A percentile compares a stretch with the other conserved stretches of the same genome.
Evolutionary conservation across 352 stramenopile genomes (phyloP).

Genomic region (Albugo laibachii): DNA sequence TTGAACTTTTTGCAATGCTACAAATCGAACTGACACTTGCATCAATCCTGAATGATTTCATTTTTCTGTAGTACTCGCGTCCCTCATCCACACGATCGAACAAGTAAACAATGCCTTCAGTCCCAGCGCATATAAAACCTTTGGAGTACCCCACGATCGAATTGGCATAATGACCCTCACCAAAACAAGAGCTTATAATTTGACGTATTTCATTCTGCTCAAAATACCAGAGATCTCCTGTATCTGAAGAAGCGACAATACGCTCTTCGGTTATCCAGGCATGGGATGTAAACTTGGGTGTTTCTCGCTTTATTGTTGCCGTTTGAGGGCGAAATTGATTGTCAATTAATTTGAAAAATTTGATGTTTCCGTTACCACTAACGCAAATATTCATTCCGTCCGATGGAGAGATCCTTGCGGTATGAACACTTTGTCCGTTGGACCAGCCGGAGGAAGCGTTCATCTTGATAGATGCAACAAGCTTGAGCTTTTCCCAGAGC

Average conservation of each 20-base stretch:
- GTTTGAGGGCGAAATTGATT: constrained; percentile 49
- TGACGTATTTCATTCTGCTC: constrained; percentile 84
- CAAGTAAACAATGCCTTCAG: constrained; percentile 48
- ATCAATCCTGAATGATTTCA: constrained; percentile 77
- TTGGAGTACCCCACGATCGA: constrained; percentile 81
- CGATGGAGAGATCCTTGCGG: constrained; percentile 79
- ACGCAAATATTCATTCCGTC: constrained; percentile 73
- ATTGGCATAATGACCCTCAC: constrained; percentile 65
- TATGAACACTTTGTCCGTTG: constrained; percentile 53
- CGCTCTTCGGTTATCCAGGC: constrained; percentile 84
- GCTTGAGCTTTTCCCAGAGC: constrained; percentile 85
- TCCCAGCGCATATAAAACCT: constrained; percentile 68
- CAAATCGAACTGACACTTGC: constrained; percentile 58
- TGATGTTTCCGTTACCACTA: constrained; percentile 75
- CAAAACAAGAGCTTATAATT: constrained; percentile 39
- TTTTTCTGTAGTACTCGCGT: constrained; percentile 80
- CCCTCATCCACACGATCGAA: constrained; percentile 75
- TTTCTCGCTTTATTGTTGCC: constrained; percentile 50
- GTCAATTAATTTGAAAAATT: constrained; percentile 80
- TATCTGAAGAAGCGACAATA: constrained; percentile 75
- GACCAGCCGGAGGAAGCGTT: constrained; percentile 3
- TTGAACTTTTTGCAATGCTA: constrained; percentile 74
- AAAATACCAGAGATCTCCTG: constrained; percentile 83
- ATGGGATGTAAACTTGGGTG: constrained; percentile 78
- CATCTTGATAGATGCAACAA: constrained; percentile 52